Conservation (phyloP, 306 rosid genomes). For the Rosa rugosa region DNA sequence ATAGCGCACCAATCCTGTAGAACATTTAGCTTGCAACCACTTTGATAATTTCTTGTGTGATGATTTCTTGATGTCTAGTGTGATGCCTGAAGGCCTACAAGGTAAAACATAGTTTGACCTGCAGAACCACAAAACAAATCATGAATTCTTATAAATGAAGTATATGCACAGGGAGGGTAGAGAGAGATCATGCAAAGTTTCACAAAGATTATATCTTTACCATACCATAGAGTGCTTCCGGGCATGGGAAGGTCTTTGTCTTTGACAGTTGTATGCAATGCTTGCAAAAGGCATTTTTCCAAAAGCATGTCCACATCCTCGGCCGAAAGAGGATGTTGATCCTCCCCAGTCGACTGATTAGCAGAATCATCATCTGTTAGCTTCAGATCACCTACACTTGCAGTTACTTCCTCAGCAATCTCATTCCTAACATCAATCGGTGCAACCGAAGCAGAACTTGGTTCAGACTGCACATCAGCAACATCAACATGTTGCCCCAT, state of each 20-base stretch:
- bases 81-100: conserved; percentile 82
- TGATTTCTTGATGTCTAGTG: conserved; percentile 86
- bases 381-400: conserved; percentile 52
- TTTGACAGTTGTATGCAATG: conserved; percentile 79
- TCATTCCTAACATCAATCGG: too few relatives aligned
- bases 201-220: background rate
- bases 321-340: conserved; percentile 54
- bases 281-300: conserved; percentile 93
- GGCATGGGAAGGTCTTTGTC: conserved; percentile 90
- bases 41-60: conserved; percentile 86
- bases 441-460: conserved; percentile 20
- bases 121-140: conserved; percentile 19
- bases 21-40: conserved; percentile 82
- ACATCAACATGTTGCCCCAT: conserved; percentile 37
- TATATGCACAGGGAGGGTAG: background rate
- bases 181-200: background rate
- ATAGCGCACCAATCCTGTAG: conserved; percentile 71
- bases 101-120: conserved; percentile 91
- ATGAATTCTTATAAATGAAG: conserved; percentile 11
- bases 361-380: conserved; percentile 44
- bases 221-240: conserved; percentile 94
- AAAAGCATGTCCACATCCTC: conserved; percentile 72
- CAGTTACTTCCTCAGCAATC: conserved; percentile 41
- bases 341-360: conserved; percentile 40
- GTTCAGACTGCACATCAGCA: conserved; percentile 37